phyloP scores from a whole-genome alignment of 2,329 filamentous ascomycete genomes.

The Grosmannia clavigera region DNA sequence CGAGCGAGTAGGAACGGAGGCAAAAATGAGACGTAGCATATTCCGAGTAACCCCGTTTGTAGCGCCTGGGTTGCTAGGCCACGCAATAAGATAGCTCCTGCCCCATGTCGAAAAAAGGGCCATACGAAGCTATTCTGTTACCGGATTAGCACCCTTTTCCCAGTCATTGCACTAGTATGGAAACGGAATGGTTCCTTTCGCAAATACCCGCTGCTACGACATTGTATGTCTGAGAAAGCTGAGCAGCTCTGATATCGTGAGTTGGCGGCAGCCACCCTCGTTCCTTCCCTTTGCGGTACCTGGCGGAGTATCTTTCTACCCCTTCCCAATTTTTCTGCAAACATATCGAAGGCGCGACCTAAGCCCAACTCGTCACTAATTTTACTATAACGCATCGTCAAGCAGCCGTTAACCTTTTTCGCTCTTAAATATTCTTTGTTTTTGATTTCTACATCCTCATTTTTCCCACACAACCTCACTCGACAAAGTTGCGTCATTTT shows the following conservation, averaged over 20 bases:
- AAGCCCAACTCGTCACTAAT: background rate
- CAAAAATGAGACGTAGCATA: background rate
- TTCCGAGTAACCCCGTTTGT: background rate
- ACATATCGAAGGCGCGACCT: background rate
- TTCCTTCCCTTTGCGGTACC: background rate
- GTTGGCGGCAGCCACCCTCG: background rate
- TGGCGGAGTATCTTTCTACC: background rate
- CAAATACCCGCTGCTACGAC: conserved; percentile 2
- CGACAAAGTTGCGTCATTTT: background rate
- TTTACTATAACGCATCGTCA: background rate
- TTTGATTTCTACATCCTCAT: background rate
- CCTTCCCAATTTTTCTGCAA: background rate
- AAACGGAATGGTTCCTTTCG: background rate
- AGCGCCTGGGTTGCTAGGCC: background rate
- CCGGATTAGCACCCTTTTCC: background rate
- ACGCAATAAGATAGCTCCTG: background rate
- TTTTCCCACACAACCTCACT: background rate
- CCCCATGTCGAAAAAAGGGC: background rate
- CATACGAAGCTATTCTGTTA: background rate
- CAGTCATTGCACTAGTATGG: background rate
- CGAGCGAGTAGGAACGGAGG: background rate
- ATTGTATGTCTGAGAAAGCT: background rate
- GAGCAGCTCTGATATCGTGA: background rate
- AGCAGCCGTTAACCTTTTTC: background rate
- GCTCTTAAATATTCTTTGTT: background rate